Conservation (phyloP, 2,329 filamentous ascomycete species). For the Ploettnerulaceae sp. region DNA sequence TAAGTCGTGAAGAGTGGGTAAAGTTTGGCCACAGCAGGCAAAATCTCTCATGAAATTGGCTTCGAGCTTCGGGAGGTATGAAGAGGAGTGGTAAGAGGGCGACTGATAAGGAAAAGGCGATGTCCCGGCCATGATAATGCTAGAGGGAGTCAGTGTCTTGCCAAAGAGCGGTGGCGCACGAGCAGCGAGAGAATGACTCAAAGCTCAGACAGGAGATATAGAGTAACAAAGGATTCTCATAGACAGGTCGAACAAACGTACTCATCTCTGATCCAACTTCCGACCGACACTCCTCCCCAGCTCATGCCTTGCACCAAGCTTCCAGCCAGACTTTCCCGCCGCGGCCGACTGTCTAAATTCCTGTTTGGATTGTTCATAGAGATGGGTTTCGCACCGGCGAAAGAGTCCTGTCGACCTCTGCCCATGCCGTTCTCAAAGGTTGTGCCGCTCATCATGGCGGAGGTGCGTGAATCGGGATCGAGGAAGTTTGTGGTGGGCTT, state of each 20-base stretch:
- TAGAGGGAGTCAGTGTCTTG: slow-evolving; percentile 38
- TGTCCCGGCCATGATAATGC: slow-evolving; percentile 91
- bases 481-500: slow-evolving; percentile 24
- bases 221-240: slow-evolving; percentile 9
- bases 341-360: slow-evolving; percentile 51
- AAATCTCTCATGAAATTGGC: slow-evolving; percentile 98
- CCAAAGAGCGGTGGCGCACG: slow-evolving; percentile 23
- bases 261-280: slow-evolving; percentile 97
- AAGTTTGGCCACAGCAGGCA: slow-evolving; percentile 83
- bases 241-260: slow-evolving; percentile 51
- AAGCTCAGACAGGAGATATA: slow-evolving; percentile 6
- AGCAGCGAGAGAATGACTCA: slow-evolving; percentile 11
- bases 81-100: slow-evolving; percentile 94
- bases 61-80: slow-evolving; percentile 92
- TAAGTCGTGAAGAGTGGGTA: slow-evolving; percentile 89
- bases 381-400: slow-evolving; percentile 61
- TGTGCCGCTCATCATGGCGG: slow-evolving; percentile 54
- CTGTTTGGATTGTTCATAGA: slow-evolving; percentile 60
- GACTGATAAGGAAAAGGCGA: slow-evolving; percentile 89
- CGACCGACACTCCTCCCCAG: slow-evolving; percentile 94
- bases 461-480: slow-evolving; percentile 30
- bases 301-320: slow-evolving; percentile 80
- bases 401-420: slow-evolving; percentile 54
- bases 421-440: slow-evolving; percentile 52
- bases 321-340: slow-evolving; percentile 58